Conservation (phyloP, 164 flowering plant species). For the Magnolia changhungtana region DNA sequence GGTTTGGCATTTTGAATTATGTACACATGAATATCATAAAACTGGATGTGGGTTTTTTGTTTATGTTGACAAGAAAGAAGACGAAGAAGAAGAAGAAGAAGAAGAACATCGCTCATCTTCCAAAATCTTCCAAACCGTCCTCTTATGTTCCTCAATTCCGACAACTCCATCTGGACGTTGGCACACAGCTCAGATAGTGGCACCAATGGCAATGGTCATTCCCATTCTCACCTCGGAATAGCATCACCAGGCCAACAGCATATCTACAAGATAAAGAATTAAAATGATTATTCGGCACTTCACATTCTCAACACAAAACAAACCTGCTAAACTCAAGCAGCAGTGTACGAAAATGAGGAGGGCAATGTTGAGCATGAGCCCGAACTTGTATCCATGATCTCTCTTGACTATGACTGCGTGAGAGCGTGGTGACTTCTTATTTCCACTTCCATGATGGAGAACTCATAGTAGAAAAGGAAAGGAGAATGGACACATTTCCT, state of each 20-base stretch:
- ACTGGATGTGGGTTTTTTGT: neutral
- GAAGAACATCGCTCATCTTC: neutral
- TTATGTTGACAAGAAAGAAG: too few species aligned
- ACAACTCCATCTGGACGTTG: slow-evolving; percentile 65
- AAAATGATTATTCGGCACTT: neutral
- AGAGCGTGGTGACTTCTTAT: neutral
- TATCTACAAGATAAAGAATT: slow-evolving; percentile 39
- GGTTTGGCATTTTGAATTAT: neutral
- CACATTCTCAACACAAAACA: neutral
- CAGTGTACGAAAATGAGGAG: neutral
- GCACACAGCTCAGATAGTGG: slow-evolving; percentile 69
- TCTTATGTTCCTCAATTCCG: slow-evolving; percentile 10
- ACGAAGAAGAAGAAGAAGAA: too few species aligned
- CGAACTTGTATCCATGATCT: neutral
- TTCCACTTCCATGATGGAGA: neutral
- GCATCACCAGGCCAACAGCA: slow-evolving; percentile 62
- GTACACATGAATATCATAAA: neutral
- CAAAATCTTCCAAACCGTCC: neutral
- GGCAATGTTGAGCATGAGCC: neutral
- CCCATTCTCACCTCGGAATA: slow-evolving; percentile 66
- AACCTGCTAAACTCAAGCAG: neutral
- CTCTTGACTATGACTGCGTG: neutral
- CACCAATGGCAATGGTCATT: slow-evolving; percentile 80
- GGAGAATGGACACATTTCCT: neutral
- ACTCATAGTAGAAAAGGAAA: neutral